Conservation (phyloP, 163 green algal species). For the Volvox carteri region DNA sequence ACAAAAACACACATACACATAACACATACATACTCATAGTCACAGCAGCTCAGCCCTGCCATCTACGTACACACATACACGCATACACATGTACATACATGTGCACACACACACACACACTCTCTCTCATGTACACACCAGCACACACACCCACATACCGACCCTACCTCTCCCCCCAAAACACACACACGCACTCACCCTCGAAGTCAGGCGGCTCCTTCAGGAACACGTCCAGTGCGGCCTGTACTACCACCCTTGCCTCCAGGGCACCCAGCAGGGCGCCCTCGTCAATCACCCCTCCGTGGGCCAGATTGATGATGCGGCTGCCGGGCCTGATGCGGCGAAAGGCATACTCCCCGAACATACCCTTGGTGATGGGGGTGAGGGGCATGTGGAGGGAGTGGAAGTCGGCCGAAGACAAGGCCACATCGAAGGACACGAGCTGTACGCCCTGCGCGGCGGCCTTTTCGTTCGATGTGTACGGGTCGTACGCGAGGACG, state of each 20-base stretch:
- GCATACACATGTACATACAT: background rate
- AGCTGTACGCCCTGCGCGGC: constrained; percentile 78
- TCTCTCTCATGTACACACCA: no score
- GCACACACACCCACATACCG: no score
- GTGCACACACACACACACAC: background rate
- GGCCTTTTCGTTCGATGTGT: constrained; percentile 82
- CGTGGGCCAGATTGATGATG: constrained; percentile 96
- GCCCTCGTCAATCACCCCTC: constrained; percentile 95
- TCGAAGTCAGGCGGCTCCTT: constrained; percentile 86
- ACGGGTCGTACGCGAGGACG: constrained; percentile 95
- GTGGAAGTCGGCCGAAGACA: constrained; percentile 93
- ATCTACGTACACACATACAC: background rate
- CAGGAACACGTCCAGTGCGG: constrained; percentile 95
- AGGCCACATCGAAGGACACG: constrained; percentile 88
- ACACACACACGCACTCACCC: no score
- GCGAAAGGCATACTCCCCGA: constrained; percentile 90
- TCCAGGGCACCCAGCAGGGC: constrained; percentile 91
- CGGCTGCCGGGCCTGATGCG: constrained; percentile 93
- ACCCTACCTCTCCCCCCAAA: no score
- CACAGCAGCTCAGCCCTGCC: no score
- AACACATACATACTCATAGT: no score
- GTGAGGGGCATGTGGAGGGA: constrained; percentile 98
- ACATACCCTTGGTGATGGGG: constrained; percentile 88
- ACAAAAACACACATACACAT: no score
- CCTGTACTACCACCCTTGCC: constrained; percentile 72